These are phyloP conservation scores for Neurospora discreta DNA, from an alignment of 495 filamentous ascomycete genomes.

Conservation along the genomic window DNA sequence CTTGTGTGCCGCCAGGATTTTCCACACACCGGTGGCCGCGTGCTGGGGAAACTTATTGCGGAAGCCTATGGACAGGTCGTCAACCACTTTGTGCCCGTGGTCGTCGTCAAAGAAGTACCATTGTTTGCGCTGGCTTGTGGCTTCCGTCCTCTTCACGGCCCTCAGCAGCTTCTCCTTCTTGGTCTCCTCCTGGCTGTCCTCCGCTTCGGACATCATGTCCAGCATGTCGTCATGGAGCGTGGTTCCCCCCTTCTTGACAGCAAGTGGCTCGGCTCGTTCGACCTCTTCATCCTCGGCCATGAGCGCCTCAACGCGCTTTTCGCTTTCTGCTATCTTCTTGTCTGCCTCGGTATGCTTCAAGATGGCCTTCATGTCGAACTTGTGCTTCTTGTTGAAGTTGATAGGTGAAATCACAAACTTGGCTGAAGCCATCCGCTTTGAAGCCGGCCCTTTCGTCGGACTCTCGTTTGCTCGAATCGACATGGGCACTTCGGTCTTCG, in stretches of 20 bases:
- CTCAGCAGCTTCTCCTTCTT: constrained; percentile 48
- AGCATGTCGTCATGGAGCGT: constrained; percentile 24
- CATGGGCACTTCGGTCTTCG: constrained; percentile 1
- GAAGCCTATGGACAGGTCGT: constrained; percentile 16
- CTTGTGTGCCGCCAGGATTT: constrained; percentile 33
- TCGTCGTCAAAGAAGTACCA: constrained; percentile 57
- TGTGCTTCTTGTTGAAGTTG: constrained; percentile 46
- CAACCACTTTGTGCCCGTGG: constrained; percentile 1
- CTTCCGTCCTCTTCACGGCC: constrained; percentile 68
- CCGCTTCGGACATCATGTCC: constrained; percentile 35
- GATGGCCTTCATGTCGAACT: constrained; percentile 55
- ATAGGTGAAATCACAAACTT: constrained; percentile 30
- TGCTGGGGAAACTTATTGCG: constrained; percentile 23
- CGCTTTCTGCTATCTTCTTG: constrained; percentile 44
- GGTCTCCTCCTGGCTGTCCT: constrained; percentile 41
- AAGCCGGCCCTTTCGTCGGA: background rate
- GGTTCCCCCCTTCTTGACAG: constrained; percentile 9
- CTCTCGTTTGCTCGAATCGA: background rate
- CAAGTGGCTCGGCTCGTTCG: constrained; percentile 10
- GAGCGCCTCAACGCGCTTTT: constrained; percentile 35
- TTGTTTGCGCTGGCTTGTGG: constrained; percentile 43
- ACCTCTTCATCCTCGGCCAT: constrained; percentile 19
- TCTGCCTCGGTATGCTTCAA: constrained; percentile 49
- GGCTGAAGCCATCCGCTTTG: background rate
- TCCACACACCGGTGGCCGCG: constrained; percentile 23